Evolutionary conservation across 768 basidiomycete species (phyloP).

Genomic region (Mycena floridula): DNA sequence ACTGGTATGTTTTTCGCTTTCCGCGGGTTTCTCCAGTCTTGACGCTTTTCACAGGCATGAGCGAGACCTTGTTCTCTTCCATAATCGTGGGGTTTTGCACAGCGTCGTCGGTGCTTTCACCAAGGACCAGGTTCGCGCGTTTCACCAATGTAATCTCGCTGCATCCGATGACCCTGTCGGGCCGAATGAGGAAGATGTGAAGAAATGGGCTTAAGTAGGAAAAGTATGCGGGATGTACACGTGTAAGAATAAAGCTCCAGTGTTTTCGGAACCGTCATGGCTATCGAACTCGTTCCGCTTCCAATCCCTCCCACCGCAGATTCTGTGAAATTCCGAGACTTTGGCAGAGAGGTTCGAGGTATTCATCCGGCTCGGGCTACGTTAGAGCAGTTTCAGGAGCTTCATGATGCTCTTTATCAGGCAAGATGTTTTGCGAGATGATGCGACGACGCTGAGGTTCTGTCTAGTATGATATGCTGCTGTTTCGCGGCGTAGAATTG

Average conservation of each 20-base stretch:
- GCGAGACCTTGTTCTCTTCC: conserved; percentile 62
- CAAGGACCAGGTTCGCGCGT: conserved; percentile 39
- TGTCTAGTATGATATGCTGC: conserved; percentile 44
- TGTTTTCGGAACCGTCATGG: conserved; percentile 24
- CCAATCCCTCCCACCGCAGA: conserved; percentile 52
- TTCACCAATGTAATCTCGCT: conserved; percentile 56
- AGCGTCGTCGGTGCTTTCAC: conserved; percentile 57
- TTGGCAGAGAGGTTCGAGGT: conserved; percentile 54
- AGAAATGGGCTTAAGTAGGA: conserved; percentile 30
- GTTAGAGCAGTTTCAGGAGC: conserved; percentile 42
- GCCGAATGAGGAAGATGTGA: conserved; percentile 38
- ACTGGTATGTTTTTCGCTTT: conserved; percentile 54
- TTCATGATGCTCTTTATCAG: conserved; percentile 20
- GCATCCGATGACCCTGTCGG: conserved; percentile 43
- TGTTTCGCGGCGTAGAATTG: conserved; percentile 48
- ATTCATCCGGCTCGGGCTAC: conserved; percentile 44
- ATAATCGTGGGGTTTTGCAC: conserved; percentile 67
- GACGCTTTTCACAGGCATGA: conserved; percentile 28
- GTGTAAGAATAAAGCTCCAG: not conserved
- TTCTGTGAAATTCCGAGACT: conserved; percentile 40
- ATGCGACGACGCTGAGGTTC: no score
- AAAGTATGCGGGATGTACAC: not conserved
- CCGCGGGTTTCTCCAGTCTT: not conserved
- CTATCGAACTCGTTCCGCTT: conserved; percentile 40
- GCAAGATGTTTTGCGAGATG: not conserved